Base-by-base conservation (phyloP, 306 rosid species). In the Purshia tridentata region DNA sequence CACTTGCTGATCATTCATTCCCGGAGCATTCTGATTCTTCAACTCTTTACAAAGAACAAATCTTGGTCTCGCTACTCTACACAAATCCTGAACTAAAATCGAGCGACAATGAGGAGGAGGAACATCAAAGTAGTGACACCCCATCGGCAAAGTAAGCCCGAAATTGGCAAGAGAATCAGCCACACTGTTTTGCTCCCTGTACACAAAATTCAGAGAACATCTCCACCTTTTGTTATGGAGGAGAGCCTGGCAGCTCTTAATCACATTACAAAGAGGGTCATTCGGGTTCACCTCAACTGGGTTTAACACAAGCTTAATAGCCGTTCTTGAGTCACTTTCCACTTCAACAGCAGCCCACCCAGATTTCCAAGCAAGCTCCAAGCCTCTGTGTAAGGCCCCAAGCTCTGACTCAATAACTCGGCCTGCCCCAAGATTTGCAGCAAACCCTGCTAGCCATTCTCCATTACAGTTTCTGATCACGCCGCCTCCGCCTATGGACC, bases 371-470 rank as follows among this genome's bases (percentile, higher is more conserved):
- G 73, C 73, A 1, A 69, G 73, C 9, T 69, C 73, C 60, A 69
- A 16, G 48, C 61, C 73, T 69, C 14, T 51, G 18, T 37, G 40
- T 9, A 69, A 39, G 60, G 73, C 73, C 61, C 44, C 35, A 3
- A 69, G 18, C 61, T 69, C 73, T 7, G 73, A 60, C 50, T 69
- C 73, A 37, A 69, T 35, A 10, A 19, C n/a, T 51, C 37, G 51
- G 37, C 61, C 73, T 6, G 47, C 52, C 52, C 61, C 61, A 0
- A 69, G 19, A 69, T 69, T 69, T 4, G 48, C 49, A 9, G 48
- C 35, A 52, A 69, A 69, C 45, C 73, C 73, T 4, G 37, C 8
- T 1, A 69, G 18, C 73, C 73, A 69, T 69, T 51, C 49, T 9
- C 73, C 73, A 5, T 51, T 39, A 5, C 51, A 41, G 19, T 68